Evolutionary conservation across 805 yeast species (phyloP), one percentile per base, ranked within the genome.

Genomic region (Saccharomycopsis microspora): DNA sequence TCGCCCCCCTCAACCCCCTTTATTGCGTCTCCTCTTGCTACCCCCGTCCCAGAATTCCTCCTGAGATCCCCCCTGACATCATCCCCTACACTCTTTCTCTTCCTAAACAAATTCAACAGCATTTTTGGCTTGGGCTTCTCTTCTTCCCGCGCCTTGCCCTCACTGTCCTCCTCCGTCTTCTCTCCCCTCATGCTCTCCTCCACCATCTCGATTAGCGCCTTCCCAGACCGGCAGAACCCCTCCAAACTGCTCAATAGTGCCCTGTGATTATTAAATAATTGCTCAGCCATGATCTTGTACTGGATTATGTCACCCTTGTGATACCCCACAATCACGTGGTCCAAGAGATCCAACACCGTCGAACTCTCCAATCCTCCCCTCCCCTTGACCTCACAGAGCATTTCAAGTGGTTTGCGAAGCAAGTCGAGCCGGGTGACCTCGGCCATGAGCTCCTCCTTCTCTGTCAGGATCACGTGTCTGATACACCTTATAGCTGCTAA

Each of bases 401-500:
- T 58, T 48, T 85, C 70, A 34, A 80, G 68, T 27, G 68, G 64
- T 3, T 64, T 68, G 8, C 19, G n/a, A 46, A 81, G 67, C 4
- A 81, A 59, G 43, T 77, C 71, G 48, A 77, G 67, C 10, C 76
- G 68, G 11, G 83, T 68, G 45, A 89, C 70, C 52, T 75, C 72
- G 31, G 75, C 60, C 27, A 75, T 71, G 56, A 82, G 81, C 37
- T 65, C 67, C 41, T 75, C 77, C 60, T 85, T 93, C 57, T 83
- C 80, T 32, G 80, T 62, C 31, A 71, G 57, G 4, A 88, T 64
- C 1, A 84, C 70, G 38, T 74, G 70, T 56, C 84, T 82, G 43
- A 87, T 61, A 54, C 88, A 78, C 47, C 95, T 61, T 7, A 88
- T 59, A 1, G 83, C 85, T 32, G 87, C 77, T 46, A 87, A 63